Conservation (phyloP, 352 stramenopile species). For the Phytopythium aichiense region DNA sequence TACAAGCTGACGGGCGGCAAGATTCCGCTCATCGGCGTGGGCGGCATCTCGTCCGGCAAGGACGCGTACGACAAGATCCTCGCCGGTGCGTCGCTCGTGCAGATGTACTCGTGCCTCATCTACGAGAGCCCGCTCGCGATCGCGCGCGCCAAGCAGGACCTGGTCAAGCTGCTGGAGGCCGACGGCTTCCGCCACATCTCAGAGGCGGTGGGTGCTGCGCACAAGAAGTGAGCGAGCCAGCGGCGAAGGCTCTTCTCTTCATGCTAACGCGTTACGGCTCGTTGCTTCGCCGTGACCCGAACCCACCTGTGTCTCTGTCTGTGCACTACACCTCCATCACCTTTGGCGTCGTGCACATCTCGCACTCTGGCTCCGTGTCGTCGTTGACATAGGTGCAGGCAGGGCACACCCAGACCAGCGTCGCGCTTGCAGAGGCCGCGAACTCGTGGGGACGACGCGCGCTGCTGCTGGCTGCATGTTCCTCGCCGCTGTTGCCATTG, state of each 20-base stretch:
- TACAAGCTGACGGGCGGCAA: conserved; percentile 92
- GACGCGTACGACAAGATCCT: conserved; percentile 98
- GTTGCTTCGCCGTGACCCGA: background rate
- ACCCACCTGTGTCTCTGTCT: background rate
- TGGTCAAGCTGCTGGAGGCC: conserved; percentile 69
- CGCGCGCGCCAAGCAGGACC: conserved; percentile 84
- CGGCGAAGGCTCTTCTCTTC: background rate
- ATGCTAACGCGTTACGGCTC: background rate
- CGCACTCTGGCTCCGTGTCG: conserved; percentile 38
- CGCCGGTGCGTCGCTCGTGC: conserved; percentile 93
- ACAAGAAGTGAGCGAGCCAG: conserved; percentile 34
- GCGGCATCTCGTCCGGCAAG: conserved; percentile 86
- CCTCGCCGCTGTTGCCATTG: background rate
- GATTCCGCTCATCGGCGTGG: conserved; percentile 96
- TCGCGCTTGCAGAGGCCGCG: conserved; percentile 15
- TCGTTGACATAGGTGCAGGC: conserved; percentile 81
- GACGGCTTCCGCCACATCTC: conserved; percentile 83
- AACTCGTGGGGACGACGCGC: conserved; percentile 10
- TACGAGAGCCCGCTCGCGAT: conserved; percentile 89
- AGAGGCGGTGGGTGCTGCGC: conserved; percentile 83
- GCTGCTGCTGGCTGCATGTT: conserved; percentile 6
- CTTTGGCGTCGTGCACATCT: conserved; percentile 62
- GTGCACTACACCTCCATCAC: conserved; percentile 25
- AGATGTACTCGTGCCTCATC: conserved; percentile 94
- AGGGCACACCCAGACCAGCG: conserved; percentile 62